These are phyloP conservation scores for Glaciozyma antarctica DNA, from an alignment of 768 basidiomycete genomes.

Conservation along the genomic window DNA sequence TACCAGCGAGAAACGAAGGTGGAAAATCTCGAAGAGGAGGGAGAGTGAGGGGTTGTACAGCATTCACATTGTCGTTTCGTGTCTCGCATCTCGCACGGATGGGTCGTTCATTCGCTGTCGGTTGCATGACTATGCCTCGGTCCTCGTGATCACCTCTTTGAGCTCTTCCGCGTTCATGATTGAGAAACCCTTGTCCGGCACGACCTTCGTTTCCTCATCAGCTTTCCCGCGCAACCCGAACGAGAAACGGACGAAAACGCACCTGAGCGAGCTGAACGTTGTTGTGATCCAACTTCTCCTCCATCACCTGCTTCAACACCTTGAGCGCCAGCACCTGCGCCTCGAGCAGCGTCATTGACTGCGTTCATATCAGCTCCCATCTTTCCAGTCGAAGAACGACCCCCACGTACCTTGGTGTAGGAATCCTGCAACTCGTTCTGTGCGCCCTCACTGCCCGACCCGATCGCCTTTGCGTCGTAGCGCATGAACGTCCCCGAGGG, in stretches of 20 bases:
- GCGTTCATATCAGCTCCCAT: neutral
- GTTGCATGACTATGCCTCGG: slow-evolving; percentile 23
- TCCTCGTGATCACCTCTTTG: slow-evolving; percentile 74
- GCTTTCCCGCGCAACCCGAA: neutral
- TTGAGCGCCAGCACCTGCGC: slow-evolving; percentile 76
- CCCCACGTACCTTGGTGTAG: slow-evolving; percentile 72
- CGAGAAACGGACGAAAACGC: neutral
- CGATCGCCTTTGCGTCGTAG: slow-evolving; percentile 97
- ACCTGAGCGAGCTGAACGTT: slow-evolving; percentile 96
- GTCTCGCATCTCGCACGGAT: no score
- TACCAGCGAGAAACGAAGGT: no score
- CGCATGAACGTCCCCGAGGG: slow-evolving; percentile 95
- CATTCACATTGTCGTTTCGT: no score
- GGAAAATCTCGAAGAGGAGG: no score
- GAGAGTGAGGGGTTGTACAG: no score
- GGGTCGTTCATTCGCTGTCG: no score
- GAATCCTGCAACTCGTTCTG: slow-evolving; percentile 95
- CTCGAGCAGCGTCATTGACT: slow-evolving; percentile 86
- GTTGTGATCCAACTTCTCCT: slow-evolving; percentile 97
- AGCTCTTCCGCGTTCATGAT: slow-evolving; percentile 72
- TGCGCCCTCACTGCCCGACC: slow-evolving; percentile 93
- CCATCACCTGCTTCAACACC: slow-evolving; percentile 98
- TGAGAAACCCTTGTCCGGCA: slow-evolving; percentile 68
- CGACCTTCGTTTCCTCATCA: slow-evolving; percentile 53
- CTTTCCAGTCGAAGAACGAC: neutral